Base-by-base conservation (phyloP, 495 filamentous ascomycete species). In the Xylaria nigripes region DNA sequence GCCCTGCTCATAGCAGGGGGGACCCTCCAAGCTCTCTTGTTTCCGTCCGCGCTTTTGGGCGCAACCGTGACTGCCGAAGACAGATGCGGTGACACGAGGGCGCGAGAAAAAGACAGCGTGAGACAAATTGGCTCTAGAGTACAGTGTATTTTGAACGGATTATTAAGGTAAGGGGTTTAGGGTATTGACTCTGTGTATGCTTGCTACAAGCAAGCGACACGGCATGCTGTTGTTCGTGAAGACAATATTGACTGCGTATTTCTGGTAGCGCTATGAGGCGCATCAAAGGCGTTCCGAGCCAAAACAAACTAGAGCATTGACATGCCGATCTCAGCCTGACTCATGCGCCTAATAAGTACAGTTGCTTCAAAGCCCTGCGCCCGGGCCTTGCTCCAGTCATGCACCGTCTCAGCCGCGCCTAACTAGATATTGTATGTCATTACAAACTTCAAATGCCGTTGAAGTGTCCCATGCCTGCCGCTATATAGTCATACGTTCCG, bases 11-110 rank as follows among this genome's bases (percentile, higher is more conserved):
- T 44, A 6, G 48, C 51, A 1, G 34, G 44, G 2, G 51, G 51
- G 44, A 44, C 51, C 9, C 19, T 48, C 44, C 32, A 54, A 15
- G 51, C 51, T 32, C 40, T 54, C 51, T 48, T 54, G 34, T 40
- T 18, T 16, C 51, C 51, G 3, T 18, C 51, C n/a, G 21, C 45
- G 19, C 51, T 54, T 1, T 22, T 54, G 5, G 9, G 36, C 44
- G 38, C 51, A 3, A 48, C 51, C 2, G 32, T 54, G 51, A 0
- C 18, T 54, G 25, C 16, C 51, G 18, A 25, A n/a, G 15, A 23
- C 3, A 15, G 23, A n/a, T 19, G 42, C 24, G n/a, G 30, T 1
- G 22, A 51, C 25, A 18, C 23, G 25, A 29, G 1, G 30, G 19
- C 15, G 6, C 13, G 24, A 29, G 34, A 54, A 48, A n/a, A 54